These are phyloP conservation scores for Inonotus obliquus DNA, from an alignment of 1,284 basidiomycete genomes.

Conservation along the genomic window DNA sequence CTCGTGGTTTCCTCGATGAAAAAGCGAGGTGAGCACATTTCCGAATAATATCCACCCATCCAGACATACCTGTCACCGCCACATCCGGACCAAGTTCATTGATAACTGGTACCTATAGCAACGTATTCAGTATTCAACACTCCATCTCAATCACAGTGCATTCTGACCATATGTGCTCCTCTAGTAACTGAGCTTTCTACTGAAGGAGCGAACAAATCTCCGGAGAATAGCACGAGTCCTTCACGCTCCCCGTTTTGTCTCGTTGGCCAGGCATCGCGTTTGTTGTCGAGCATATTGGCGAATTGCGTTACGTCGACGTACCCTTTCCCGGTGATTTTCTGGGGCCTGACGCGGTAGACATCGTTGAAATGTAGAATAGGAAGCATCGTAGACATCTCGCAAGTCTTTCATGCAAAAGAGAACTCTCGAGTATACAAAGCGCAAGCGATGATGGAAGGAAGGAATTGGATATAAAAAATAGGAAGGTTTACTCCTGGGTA, in stretches of 20 bases:
- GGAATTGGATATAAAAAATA: too few relatives aligned
- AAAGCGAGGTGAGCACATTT: not conserved
- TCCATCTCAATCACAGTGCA: not conserved
- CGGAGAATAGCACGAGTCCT: constrained; percentile 83
- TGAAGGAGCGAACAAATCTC: constrained; percentile 83
- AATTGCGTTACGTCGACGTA: constrained; percentile 79
- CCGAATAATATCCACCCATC: not conserved
- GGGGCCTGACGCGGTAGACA: constrained; percentile 70
- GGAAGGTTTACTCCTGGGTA: too few relatives aligned
- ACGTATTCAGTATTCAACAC: not conserved
- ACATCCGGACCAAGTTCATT: constrained; percentile 67
- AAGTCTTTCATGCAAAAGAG: too few relatives aligned
- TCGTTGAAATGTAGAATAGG: constrained; percentile 64
- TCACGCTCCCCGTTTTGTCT: constrained; percentile 51
- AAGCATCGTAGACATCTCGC: constrained; percentile 18
- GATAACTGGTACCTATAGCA: constrained; percentile 69
- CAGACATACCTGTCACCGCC: constrained; percentile 53
- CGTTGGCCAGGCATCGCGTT: constrained; percentile 49
- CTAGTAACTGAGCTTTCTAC: constrained; percentile 85
- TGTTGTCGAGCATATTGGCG: constrained; percentile 52
- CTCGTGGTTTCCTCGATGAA: constrained; percentile 68
- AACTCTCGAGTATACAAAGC: too few relatives aligned
- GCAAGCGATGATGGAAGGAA: too few relatives aligned
- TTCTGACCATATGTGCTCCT: constrained; percentile 84
- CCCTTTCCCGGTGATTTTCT: constrained; percentile 49